phyloP scores from a whole-genome alignment of 2,329 filamentous ascomycete genomes.

The Neonectria neomacrospora region DNA sequence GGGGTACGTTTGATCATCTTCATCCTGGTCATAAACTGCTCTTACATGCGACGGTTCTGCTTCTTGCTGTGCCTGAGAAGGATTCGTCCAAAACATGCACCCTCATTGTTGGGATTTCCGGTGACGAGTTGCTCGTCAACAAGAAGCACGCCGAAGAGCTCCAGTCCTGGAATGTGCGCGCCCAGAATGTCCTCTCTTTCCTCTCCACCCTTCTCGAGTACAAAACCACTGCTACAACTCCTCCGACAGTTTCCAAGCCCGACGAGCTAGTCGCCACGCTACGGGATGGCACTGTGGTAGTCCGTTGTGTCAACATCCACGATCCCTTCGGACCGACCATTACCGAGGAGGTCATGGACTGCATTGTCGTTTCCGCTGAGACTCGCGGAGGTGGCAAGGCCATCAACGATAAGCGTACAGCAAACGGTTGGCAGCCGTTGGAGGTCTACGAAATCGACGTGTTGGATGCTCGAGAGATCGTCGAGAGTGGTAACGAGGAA shows the following conservation, averaged over 20 bases:
- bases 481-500: slow-evolving; percentile 59
- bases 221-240: slow-evolving; percentile 46
- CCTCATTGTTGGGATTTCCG: slow-evolving; percentile 88
- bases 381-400: slow-evolving; percentile 84
- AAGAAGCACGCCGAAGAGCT: slow-evolving; percentile 88
- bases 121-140: slow-evolving; percentile 84
- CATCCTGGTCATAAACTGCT: slow-evolving; percentile 97
- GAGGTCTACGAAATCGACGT: slow-evolving; percentile 92
- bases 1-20: slow-evolving; percentile 96
- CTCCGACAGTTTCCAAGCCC: slow-evolving; percentile 26
- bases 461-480: slow-evolving; percentile 67
- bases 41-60: slow-evolving; percentile 84
- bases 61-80: slow-evolving; percentile 65
- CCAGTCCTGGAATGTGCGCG: slow-evolving; percentile 82
- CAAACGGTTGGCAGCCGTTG: slow-evolving; percentile 79
- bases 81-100: slow-evolving; percentile 57
- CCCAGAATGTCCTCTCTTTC: slow-evolving; percentile 76
- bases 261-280: slow-evolving; percentile 61
- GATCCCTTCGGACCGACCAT: slow-evolving; percentile 93
- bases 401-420: slow-evolving; percentile 83
- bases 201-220: slow-evolving; percentile 70
- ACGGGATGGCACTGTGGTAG: slow-evolving; percentile 67
- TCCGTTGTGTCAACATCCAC: slow-evolving; percentile 86
- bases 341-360: slow-evolving; percentile 80
- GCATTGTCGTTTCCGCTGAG: slow-evolving; percentile 87